Conservation (phyloP, 345 rosid genomes). For the Sisymbrium irio region DNA sequence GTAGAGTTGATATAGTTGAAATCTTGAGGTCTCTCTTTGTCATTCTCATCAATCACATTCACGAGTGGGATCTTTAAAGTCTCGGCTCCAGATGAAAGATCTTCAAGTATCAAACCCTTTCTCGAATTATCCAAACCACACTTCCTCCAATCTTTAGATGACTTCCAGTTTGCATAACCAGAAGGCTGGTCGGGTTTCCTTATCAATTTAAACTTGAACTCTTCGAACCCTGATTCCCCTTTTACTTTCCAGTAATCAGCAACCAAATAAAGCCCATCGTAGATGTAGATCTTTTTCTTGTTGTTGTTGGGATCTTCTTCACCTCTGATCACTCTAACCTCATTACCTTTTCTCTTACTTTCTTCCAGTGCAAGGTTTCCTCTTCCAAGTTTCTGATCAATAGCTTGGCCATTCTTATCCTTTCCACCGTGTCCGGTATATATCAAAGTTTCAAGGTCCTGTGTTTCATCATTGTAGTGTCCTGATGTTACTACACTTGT, state of each 20-base stretch:
- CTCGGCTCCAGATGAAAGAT: conserved; percentile 66
- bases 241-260: conserved; percentile 48
- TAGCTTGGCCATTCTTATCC: conserved; percentile 15
- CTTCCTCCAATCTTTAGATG: conserved; percentile 27
- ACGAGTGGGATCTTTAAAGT: conserved; percentile 48
- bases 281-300: conserved; percentile 41
- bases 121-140: not conserved
- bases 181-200: conserved; percentile 52
- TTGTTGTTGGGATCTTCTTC: conserved; percentile 30
- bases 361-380: conserved; percentile 63
- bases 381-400: conserved; percentile 57
- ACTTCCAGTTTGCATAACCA: conserved; percentile 52
- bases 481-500: conserved; percentile 62
- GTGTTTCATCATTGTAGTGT: conserved; percentile 48
- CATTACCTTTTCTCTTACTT: conserved; percentile 45
- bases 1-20: conserved; percentile 41
- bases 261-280: conserved; percentile 57
- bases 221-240: conserved; percentile 40
- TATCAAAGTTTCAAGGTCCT: conserved; percentile 46
- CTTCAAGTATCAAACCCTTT: conserved; percentile 46
- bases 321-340: conserved; percentile 67
- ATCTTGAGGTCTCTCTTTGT: conserved; percentile 51
- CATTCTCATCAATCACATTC: conserved; percentile 56
- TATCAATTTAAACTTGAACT: conserved; percentile 50
- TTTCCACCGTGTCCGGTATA: conserved; percentile 64